phyloP scores from a whole-genome alignment of 139 green algal genomes.

The Chlamydomonas sp. region DNA sequence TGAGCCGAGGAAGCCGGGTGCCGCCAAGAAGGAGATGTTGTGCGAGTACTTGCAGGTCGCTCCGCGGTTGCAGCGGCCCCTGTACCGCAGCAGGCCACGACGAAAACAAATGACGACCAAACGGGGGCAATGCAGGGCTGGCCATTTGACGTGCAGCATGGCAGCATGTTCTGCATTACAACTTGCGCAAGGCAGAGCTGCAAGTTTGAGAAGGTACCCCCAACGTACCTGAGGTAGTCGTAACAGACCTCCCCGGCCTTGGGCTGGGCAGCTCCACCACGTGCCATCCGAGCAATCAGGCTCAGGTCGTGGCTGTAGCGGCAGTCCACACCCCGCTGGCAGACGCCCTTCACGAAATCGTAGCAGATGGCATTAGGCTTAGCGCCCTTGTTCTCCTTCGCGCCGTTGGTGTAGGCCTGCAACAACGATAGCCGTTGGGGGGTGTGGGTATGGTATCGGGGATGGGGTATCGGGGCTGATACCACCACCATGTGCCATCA shows the following conservation, averaged over 20 bases:
- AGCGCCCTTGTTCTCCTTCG: conserved; percentile 35
- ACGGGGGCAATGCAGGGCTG: not conserved
- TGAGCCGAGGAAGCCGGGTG: conserved; percentile 17
- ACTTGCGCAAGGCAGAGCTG: not conserved
- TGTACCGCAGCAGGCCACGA: conserved; percentile 29
- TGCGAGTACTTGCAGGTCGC: conserved; percentile 85
- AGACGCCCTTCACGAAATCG: conserved; percentile 89
- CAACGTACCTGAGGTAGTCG: conserved; percentile 62
- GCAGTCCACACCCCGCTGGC: conserved; percentile 74
- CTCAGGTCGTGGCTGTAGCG: conserved; percentile 86
- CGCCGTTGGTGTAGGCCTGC: conserved; percentile 50
- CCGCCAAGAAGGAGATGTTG: conserved; percentile 67
- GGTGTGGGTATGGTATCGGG: not conserved
- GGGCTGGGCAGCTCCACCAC: conserved; percentile 34
- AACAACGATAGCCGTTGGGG: not conserved
- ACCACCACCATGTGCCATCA: too few relatives aligned
- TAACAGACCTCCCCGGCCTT: conserved; percentile 64
- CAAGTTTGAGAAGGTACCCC: not conserved
- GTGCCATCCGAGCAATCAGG: conserved; percentile 63
- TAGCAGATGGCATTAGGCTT: conserved; percentile 83
- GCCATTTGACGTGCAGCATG: not conserved
- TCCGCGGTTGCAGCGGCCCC: conserved; percentile 78
- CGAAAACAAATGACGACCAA: not conserved
- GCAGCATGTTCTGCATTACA: not conserved
- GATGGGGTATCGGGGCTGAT: too few relatives aligned